Evolutionary conservation across 1,139 yeast species (phyloP).

Genomic region (Saccharomycopsis crataegensis): DNA sequence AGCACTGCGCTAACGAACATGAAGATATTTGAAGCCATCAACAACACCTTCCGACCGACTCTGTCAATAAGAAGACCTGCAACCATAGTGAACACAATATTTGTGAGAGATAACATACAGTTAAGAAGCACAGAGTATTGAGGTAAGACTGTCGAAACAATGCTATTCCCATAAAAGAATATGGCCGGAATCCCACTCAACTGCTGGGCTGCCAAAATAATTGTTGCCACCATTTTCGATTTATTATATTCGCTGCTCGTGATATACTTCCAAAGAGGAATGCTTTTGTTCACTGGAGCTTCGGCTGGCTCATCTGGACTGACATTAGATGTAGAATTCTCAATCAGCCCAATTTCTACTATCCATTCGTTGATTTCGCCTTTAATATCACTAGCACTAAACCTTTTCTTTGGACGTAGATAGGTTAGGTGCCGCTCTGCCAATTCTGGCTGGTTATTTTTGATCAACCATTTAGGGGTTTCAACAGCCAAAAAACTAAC

Average conservation of each 20-base stretch:
- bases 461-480: constrained; percentile 75
- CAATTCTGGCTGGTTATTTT: constrained; percentile 29
- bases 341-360: constrained; percentile 4
- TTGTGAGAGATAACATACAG: constrained; percentile 64
- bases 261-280: constrained; percentile 13
- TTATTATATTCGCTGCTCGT: constrained; percentile 34
- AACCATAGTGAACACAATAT: constrained; percentile 61
- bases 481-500: constrained; percentile 50
- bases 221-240: constrained; percentile 61
- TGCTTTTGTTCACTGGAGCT: neutral
- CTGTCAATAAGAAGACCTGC: constrained; percentile 70
- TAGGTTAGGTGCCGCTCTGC: constrained; percentile 27
- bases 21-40: constrained; percentile 52
- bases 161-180: constrained; percentile 84
- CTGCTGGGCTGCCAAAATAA: constrained; percentile 82
- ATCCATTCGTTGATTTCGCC: constrained; percentile 13
- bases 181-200: constrained; percentile 89
- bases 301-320: neutral
- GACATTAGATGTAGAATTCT: neutral
- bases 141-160: constrained; percentile 64
- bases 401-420: neutral
- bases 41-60: constrained; percentile 69
- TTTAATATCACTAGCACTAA: constrained; percentile 2
- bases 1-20: constrained; percentile 62
- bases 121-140: constrained; percentile 61